Base-by-base conservation (phyloP, 768 basidiomycete species). In the Boletus bicolor region DNA sequence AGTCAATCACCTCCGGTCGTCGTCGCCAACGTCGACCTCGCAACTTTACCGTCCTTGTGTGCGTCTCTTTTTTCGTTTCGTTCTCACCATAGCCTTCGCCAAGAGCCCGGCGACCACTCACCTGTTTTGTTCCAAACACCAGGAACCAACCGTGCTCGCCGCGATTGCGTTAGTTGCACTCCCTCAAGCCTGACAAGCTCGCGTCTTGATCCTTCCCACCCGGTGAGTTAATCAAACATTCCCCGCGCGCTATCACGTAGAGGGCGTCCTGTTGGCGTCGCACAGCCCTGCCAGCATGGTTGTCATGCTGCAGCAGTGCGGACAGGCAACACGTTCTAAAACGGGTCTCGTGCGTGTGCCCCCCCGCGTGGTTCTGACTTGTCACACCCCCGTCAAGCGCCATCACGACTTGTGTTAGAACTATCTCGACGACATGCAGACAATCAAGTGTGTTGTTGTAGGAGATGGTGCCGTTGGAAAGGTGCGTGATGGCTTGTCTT, bases 401-500 rank as follows among this genome's bases (percentile, higher is more conserved):
- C 53, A 37, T 51, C 55, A 60, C 64, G 53, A 62, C 51, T 57
- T 45, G 44, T 41, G 42, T 44, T 61, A 55, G 57, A 56, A 60
- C 60, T 39, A 51, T 47, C 46, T 58, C 57, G 56, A 61, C 54
- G 43, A 61, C 59, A 96, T 96, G 93, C 93, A 97, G 72, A 97
- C 94, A 53, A 97, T 96, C 73, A 96, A 97, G 77, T 95, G 93
- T 75, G 93, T 96, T 70, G 94, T 94, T 54, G 94, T 96, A 62
- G 93, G 93, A 69, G 94, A 96, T 80, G 94, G 93, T 87, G 93
- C 93, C 66, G 93, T 96, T 63, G 93, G 93, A 78, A 97, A 97
- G 88, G 93, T 93, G 69, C 64, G 89, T 76, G 59, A 59, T 57
- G 15, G 36, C 28, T 26, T 30, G 28, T 44, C 6, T 28, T 9